phyloP scores from a whole-genome alignment of 768 basidiomycete species.

The Lentinula raphanica region DNA sequence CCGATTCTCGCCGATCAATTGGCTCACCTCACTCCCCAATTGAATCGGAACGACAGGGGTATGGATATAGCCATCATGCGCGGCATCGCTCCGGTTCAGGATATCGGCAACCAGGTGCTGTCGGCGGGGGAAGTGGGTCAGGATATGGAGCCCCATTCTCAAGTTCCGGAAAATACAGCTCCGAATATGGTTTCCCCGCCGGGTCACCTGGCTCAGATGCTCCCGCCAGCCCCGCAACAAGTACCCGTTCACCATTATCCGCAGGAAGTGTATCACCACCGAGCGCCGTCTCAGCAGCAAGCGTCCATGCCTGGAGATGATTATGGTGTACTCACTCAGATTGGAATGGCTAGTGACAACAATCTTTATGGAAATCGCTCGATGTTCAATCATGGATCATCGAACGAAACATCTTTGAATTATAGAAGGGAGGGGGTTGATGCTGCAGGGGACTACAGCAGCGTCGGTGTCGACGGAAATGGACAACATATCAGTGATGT shows the following conservation, averaged over 20 bases:
- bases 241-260: background rate
- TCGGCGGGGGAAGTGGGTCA: background rate
- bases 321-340: background rate
- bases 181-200: background rate
- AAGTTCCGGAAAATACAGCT: background rate
- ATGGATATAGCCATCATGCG: background rate
- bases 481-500: background rate
- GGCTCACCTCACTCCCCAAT: background rate
- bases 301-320: conserved; percentile 2
- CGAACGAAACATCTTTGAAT: background rate
- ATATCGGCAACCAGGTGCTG: background rate
- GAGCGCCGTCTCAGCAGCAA: background rate
- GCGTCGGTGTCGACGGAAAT: background rate
- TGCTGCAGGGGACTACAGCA: background rate
- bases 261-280: conserved; percentile 1
- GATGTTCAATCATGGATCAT: background rate
- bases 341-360: background rate
- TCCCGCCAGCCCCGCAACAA: background rate
- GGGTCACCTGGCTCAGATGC: background rate
- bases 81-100: background rate
- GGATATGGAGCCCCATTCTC: background rate
- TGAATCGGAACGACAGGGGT: background rate
- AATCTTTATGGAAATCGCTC: background rate
- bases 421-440: background rate
- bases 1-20: background rate